Percentiles rank a stretch among this genome's conserved stretches.
phyloP scores from a whole-genome alignment of 2,329 filamentous ascomycete species.

The Blumeriella jaapii region DNA sequence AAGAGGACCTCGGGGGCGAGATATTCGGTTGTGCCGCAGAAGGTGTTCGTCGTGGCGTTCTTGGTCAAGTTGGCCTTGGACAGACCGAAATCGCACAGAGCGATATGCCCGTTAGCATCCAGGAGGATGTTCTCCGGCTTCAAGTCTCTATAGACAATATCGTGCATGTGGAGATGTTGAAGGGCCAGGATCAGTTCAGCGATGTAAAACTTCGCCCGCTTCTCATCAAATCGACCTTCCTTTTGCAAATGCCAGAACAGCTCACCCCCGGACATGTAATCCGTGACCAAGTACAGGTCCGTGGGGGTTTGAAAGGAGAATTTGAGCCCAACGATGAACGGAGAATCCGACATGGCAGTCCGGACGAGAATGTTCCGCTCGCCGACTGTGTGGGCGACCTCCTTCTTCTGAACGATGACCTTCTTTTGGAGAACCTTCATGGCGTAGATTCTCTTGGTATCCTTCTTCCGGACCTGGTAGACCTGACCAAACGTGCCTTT shows the following conservation, averaged over 20 bases:
- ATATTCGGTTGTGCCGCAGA: slow-evolving; percentile 97
- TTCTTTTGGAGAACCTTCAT: slow-evolving; percentile 99
- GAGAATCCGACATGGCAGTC: slow-evolving; percentile 89
- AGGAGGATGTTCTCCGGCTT: slow-evolving; percentile 97
- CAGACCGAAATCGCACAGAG: slow-evolving; percentile 91
- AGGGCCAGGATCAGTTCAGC: slow-evolving; percentile 92
- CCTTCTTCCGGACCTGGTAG: slow-evolving; percentile 95
- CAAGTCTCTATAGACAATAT: slow-evolving; percentile 94
- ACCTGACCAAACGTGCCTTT: slow-evolving; percentile 98
- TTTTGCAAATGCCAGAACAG: slow-evolving; percentile 98
- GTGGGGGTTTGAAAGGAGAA: slow-evolving; percentile 98
- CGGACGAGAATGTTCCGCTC: slow-evolving; percentile 95
- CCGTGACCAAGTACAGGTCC: slow-evolving; percentile 94
- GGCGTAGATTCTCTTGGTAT: slow-evolving; percentile 90
- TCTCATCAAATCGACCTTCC: slow-evolving; percentile 90
- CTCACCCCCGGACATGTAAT: slow-evolving; percentile 98
- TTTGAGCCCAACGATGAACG: slow-evolving; percentile 95
- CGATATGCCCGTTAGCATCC: slow-evolving; percentile 95
- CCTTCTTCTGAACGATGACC: slow-evolving; percentile 99
- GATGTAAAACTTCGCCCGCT: slow-evolving; percentile 95
- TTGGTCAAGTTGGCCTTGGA: slow-evolving; percentile 96
- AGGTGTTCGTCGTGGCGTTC: slow-evolving; percentile 97
- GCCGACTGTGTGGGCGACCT: slow-evolving; percentile 92
- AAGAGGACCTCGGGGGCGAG: slow-evolving; percentile 89
- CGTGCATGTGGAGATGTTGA: slow-evolving; percentile 89